Conservation (phyloP, 2,329 filamentous ascomycete genomes). For the Zalaria sp. region DNA sequence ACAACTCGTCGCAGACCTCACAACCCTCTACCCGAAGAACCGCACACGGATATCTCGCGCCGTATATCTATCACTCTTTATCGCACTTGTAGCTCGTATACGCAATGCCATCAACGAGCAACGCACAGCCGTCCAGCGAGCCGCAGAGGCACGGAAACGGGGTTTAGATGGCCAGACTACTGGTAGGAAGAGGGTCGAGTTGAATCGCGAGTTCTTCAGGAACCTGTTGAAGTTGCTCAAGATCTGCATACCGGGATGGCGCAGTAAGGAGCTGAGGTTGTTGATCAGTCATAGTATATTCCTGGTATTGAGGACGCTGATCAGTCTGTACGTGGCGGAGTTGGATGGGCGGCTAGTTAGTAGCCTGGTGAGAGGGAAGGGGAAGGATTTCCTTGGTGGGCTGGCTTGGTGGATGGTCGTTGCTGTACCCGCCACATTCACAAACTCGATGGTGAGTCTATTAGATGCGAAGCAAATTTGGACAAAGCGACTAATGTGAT, state of each 20-base stretch:
- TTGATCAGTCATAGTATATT: constrained; percentile 89
- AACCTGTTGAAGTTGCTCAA: constrained; percentile 63
- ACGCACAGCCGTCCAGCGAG: constrained; percentile 63
- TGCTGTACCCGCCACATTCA: constrained; percentile 89
- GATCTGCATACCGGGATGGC: constrained; percentile 84
- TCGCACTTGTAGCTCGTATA: constrained; percentile 72
- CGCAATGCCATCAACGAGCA: constrained; percentile 82
- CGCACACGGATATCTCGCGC: constrained; percentile 70
- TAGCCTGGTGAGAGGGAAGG: constrained; percentile 78
- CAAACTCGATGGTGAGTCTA: constrained; percentile 80
- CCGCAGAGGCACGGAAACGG: constrained; percentile 45
- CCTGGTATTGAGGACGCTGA: constrained; percentile 74
- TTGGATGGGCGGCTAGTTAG: constrained; percentile 91
- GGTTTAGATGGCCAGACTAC: constrained; percentile 19
- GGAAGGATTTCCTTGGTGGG: constrained; percentile 74
- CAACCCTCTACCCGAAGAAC: constrained; percentile 60
- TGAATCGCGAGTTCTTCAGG: constrained; percentile 77
- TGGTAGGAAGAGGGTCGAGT: constrained; percentile 57
- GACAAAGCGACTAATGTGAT: neutral
- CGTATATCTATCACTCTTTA: constrained; percentile 69
- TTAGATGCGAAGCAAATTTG: neutral
- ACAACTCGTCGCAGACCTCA: constrained; percentile 50
- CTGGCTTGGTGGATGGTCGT: constrained; percentile 99
- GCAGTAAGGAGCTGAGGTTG: constrained; percentile 74
- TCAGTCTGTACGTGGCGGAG: constrained; percentile 90